Evolutionary conservation across 1,139 yeast genomes (phyloP), one percentile per base, ranked within the genome.

Genomic region (Candida albicans): DNA sequence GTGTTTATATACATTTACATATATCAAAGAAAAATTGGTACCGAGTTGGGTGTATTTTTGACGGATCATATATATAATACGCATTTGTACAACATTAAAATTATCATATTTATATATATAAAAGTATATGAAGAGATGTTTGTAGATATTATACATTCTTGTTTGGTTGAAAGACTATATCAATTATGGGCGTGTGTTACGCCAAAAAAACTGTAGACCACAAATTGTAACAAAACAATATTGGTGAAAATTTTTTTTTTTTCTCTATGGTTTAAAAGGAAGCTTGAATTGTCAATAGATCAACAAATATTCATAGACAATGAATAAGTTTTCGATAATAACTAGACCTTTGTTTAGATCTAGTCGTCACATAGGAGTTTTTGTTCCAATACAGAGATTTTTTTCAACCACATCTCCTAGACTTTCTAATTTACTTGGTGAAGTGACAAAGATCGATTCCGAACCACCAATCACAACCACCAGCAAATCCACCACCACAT

Each of bases 301-400:
- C 22, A 18, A 4, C 22, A 18, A 5, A 18, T 18, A 18, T 18
- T 18, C 22, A 25, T 26, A 11, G 25, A 36, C 15, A 13, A 45
- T 47, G 51, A 47, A 47, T 31, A 41, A 47, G 36, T 37, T 43
- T 13, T 39, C 44, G 8, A 35, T 47, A 26, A 35, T 43, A 40
- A 39, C 45, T 8, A 45, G 46, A 33, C 35, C 47, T 25, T 33
- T 45, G 9, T 18, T 39, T 32, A 39, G 45, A 32, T 13, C 37
- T 22, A 29, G 32, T 8, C 29, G 31, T 11, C 18, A 30, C 8
- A 18, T 30, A 12, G 25, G 35, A 18, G 13, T 11, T 24, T 31
- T 5, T 14, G 9, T 31, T 24, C 31, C 40, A 25, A 32, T 31
- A 12, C 27, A 25, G 10, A 38, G 45, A 35, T n/a, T 38, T 13